These are phyloP conservation scores for Dillenia turbinata DNA, from an alignment of 164 flowering plant species.

Conservation along the genomic window DNA sequence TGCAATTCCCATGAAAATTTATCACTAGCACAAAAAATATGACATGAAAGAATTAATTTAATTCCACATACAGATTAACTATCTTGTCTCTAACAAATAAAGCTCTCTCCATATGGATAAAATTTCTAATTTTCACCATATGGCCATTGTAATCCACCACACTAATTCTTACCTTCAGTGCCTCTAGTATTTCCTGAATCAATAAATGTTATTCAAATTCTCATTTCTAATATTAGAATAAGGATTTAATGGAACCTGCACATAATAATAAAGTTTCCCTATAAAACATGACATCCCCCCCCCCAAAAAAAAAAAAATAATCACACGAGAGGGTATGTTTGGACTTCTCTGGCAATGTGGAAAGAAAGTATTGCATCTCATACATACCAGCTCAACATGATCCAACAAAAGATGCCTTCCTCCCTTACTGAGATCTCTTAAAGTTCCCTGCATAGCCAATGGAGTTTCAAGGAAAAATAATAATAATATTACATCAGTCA, in stretches of 20 bases:
- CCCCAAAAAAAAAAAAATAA: neutral
- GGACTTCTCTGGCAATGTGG: neutral
- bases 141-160: no score
- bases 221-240: no score
- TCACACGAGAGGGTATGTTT: neutral
- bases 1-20: constrained; percentile 18
- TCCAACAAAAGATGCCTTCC: constrained; percentile 35
- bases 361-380: neutral
- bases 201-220: no score
- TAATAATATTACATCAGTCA: neutral
- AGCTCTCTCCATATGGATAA: neutral
- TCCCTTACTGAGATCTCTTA: constrained; percentile 53
- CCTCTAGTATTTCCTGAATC: no score
- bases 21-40: neutral
- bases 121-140: neutral
- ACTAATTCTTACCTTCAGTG: no score
- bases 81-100: neutral
- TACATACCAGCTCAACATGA: constrained; percentile 37
- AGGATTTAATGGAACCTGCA: no score
- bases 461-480: neutral
- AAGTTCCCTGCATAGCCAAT: constrained; percentile 41
- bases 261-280: neutral
- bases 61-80: no score
- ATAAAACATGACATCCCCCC: neutral
- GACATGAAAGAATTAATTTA: no score